Evolutionary conservation across 441 rosid genomes (phyloP), one percentile per base, ranked within the genome.

Genomic region (Gossypium davidsonii): DNA sequence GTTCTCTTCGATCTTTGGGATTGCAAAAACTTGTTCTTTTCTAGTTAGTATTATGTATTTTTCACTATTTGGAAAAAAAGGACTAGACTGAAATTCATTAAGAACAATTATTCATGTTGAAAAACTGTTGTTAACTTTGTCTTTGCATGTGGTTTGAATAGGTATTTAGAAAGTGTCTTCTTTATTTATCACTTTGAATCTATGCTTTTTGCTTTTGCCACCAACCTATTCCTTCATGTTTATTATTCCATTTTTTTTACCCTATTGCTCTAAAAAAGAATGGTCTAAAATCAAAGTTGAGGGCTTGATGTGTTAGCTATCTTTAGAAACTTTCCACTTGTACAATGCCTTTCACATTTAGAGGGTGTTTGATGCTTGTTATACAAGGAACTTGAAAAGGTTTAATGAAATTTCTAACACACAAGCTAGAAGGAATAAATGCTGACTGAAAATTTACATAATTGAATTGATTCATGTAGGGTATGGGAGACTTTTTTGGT

Each of bases 401-500:
- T 34, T 34, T 34, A 34, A 34, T 20, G 57, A 52, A 52, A 52
- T 55, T 20, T 20, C 9, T 34, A 34, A 34, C 42, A 6, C 42
- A 34, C 42, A 34, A 34, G 2, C 42, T 34, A 12, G 23, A 67
- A 37, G 37, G 15, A 21, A 44, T 48, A 42, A 53, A 42, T 12
- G 10, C 56, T 44, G 44, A 10, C 44, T 34, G 15, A 8, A 64
- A 23, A 66, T 4, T 63, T 10, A 71, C 12, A 10, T 26, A 18
- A 6, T 15, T 55, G 12, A 42, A 57, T 44, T 58, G 59, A 61
- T 55, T 59, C 11, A 59, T 69, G 81, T 87, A 90, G 93, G 82
- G 25, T 72, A 6, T 90, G 96, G 96, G 85, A 90, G 79, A 85
- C 84, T 0, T 79, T 79, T 77, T 89, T 90, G 1, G 85, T 87